These are phyloP conservation scores for Naganishia vishniacii DNA, from an alignment of 768 basidiomycete species.

Conservation along the genomic window DNA sequence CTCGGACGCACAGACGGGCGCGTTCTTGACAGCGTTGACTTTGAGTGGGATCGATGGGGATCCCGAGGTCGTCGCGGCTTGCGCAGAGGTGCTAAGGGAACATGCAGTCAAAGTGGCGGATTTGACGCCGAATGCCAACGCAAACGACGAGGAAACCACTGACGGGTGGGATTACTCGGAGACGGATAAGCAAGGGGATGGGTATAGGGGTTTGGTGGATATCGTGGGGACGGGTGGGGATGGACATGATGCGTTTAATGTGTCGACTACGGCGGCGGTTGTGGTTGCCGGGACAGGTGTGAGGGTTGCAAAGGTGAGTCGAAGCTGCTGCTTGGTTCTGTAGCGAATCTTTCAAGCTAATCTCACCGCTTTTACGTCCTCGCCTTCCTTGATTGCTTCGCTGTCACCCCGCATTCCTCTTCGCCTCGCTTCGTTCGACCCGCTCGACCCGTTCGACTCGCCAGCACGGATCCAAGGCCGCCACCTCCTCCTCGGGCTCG, in stretches of 20 bases:
- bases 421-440: not conserved
- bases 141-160: constrained; percentile 5
- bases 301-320: constrained; percentile 77
- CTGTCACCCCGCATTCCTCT: no score
- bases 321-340: no score
- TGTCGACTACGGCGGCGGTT: constrained; percentile 87
- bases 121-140: constrained; percentile 12
- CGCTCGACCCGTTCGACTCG: not conserved
- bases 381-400: no score
- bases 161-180: constrained; percentile 42
- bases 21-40: constrained; percentile 81
- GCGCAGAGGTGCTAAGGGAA: constrained; percentile 67
- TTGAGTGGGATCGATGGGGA: constrained; percentile 69
- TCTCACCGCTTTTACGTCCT: not conserved
- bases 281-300: constrained; percentile 89
- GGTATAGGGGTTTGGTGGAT: constrained; percentile 54
- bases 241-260: constrained; percentile 92
- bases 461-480: constrained; percentile 75
- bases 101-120: constrained; percentile 53
- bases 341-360: not conserved
- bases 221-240: constrained; percentile 94
- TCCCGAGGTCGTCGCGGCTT: constrained; percentile 70
- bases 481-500: constrained; percentile 88
- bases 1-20: constrained; percentile 64
- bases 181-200: constrained; percentile 44